Evolutionary conservation across 495 filamentous ascomycete genomes (phyloP), one percentile per base, ranked within the genome.

Genomic region (Hypoxylon rickii): DNA sequence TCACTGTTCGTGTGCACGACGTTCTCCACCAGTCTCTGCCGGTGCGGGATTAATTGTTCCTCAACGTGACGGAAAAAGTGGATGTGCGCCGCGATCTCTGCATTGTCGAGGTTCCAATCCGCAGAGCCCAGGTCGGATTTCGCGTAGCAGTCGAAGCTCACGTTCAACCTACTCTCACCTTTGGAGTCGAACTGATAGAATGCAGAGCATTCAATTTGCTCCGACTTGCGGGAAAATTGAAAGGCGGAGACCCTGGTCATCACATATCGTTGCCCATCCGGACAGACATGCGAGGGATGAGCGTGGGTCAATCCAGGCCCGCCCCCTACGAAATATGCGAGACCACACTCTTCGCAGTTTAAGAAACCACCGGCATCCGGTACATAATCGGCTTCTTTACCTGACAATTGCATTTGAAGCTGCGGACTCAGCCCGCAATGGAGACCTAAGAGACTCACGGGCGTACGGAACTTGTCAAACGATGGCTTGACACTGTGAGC

Each of bases 31-130:
- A 48, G 20, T 0, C n/a, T 34, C 10, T 21, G 11, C 3, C 58
- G 47, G 4, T 44, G 2, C 8, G 51, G 58, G 6, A 62, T 36
- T 1, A 62, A 3, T 2, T 3, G 4, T 0, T 56, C 3, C 15
- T 39, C 24, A 0, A 62, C 42, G 2, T 44, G 2, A 1, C 16
- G 10, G 0, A 62, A 18, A 2, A 52, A 1, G n/a, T 26, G 11
- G 1, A n/a, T 17, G 6, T 51, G 20, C 16, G 19, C 13, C 0
- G 42, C 41, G 7, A 61, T 43, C 11, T 55, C 34, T 7, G 22
- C 15, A 16, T 62, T 57, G 7, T 56, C 58, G 11, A 56, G 46
- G 11, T 57, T 57, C 47, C 46, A 51, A 1, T 40, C 29, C 15
- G 10, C 43, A 13, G 10, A 34, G 13, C 37, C 22, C 12, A 2